These are phyloP conservation scores for Trypanosoma congolense DNA, from an alignment of 208 protist genomes.

Conservation along the genomic window DNA sequence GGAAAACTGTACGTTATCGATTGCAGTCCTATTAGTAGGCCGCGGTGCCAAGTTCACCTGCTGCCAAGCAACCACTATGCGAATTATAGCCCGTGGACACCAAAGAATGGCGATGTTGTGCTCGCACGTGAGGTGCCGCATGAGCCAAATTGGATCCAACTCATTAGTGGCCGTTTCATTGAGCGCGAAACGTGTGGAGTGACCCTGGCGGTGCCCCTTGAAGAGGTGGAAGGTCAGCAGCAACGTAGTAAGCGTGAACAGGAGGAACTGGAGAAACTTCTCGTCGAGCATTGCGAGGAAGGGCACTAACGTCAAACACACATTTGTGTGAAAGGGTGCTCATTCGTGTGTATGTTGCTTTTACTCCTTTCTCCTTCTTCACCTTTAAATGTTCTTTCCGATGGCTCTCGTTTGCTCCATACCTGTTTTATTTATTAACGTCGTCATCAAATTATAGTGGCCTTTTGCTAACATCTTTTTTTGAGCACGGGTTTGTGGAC, in stretches of 20 bases:
- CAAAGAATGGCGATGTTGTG: constrained; percentile 76
- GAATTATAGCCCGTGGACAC: constrained; percentile 84
- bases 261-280: constrained; percentile 10
- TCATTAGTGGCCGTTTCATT: constrained; percentile 80
- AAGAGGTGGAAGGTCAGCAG: constrained; percentile 29
- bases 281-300: neutral
- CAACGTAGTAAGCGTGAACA: constrained; percentile 8
- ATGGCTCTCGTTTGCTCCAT: too few species aligned
- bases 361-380: too few species aligned
- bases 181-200: constrained; percentile 79
- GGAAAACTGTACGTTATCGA: constrained; percentile 64
- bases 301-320: neutral
- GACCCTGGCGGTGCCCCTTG: constrained; percentile 45
- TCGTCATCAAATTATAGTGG: too few species aligned
- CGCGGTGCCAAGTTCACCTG: constrained; percentile 64
- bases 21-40: constrained; percentile 70
- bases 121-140: constrained; percentile 58
- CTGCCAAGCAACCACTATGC: constrained; percentile 78
- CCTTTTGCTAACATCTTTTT: too few species aligned
- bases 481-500: too few species aligned
- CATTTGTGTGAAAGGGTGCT: neutral
- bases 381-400: too few species aligned
- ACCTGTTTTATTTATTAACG: too few species aligned
- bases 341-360: too few species aligned
- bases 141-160: constrained; percentile 70